Evolutionary conservation across 306 rosid species (phyloP).

Genomic region (Malus orientalis): DNA sequence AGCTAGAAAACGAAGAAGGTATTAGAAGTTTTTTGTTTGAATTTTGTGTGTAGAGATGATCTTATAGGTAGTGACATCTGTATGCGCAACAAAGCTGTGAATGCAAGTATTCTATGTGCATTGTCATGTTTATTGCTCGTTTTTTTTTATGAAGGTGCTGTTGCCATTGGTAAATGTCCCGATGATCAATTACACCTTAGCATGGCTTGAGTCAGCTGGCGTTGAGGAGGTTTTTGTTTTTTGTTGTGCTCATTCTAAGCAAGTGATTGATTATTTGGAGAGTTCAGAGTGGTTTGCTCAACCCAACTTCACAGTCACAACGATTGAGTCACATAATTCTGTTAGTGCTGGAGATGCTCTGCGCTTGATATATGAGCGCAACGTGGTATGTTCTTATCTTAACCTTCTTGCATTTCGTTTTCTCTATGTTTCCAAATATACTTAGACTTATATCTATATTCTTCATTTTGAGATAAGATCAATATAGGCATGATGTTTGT

Average conservation of each 20-base stretch:
- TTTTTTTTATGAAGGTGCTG: conserved; percentile 44
- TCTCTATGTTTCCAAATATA: not conserved
- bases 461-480: not conserved
- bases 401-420: not conserved
- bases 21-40: not conserved
- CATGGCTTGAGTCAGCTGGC: conserved; percentile 97
- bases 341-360: conserved; percentile 92
- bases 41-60: not conserved
- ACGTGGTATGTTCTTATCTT: conserved; percentile 54
- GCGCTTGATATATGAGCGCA: conserved; percentile 82
- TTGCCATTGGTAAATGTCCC: conserved; percentile 83
- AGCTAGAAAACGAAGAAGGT: not conserved
- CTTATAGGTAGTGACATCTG: not conserved
- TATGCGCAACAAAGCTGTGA: not conserved
- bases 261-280: conserved; percentile 74
- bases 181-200: conserved; percentile 79
- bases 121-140: not conserved
- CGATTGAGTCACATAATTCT: conserved; percentile 80
- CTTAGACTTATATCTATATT: not conserved
- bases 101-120: not conserved
- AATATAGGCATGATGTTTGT: not conserved
- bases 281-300: conserved; percentile 75
- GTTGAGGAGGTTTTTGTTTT: conserved; percentile 94
- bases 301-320: conserved; percentile 60
- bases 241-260: conserved; percentile 88